These are phyloP conservation scores for Kregervanrija delftensis DNA, from an alignment of 805 yeast species.

Conservation along the genomic window DNA sequence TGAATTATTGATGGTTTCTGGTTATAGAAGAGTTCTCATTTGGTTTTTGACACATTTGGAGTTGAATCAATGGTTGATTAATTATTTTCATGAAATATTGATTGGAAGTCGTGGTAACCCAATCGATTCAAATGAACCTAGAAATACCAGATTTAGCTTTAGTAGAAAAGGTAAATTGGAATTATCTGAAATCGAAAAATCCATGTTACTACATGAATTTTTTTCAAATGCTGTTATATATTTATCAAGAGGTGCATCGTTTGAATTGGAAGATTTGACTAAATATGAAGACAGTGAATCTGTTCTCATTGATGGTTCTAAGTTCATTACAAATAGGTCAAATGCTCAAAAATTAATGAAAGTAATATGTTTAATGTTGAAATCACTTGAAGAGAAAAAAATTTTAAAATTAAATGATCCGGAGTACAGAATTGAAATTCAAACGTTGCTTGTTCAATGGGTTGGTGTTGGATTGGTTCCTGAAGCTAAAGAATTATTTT, in stretches of 20 bases:
- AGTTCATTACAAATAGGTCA: constrained; percentile 26
- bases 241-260: constrained; percentile 29
- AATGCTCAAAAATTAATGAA: constrained; percentile 37
- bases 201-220: constrained; percentile 67
- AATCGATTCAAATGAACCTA: not conserved
- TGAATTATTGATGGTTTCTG: constrained; percentile 65
- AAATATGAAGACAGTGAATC: too few species aligned
- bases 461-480: constrained; percentile 45
- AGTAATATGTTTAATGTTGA: constrained; percentile 57
- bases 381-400: constrained; percentile 39
- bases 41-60: constrained; percentile 64
- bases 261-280: constrained; percentile 14
- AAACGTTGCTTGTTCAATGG: constrained; percentile 57
- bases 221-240: constrained; percentile 47
- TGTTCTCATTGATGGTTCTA: constrained; percentile 10
- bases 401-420: constrained; percentile 36
- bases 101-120: constrained; percentile 48
- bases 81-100: constrained; percentile 56
- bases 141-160: constrained; percentile 29
- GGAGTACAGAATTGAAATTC: constrained; percentile 54
- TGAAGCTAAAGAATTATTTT: constrained; percentile 54
- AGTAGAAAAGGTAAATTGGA: constrained; percentile 51
- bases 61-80: constrained; percentile 47
- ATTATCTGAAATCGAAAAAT: constrained; percentile 52
- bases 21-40: constrained; percentile 54